Evolutionary conservation across 805 yeast species (phyloP).

Genomic region (Nakazawaea holstii): DNA sequence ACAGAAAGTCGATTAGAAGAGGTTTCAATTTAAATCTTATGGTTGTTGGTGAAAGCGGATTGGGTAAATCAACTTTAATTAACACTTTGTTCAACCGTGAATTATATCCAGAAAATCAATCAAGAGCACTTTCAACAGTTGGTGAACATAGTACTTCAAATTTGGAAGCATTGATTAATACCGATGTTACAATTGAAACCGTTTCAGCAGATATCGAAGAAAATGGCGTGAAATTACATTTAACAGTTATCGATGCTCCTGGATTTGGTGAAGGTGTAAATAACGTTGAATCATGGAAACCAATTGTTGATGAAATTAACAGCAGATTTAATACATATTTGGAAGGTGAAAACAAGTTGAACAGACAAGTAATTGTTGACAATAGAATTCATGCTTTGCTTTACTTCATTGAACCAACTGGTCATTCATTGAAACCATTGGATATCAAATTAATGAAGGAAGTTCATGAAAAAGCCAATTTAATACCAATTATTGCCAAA

Average conservation of each 20-base stretch:
- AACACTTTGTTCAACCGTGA: conserved; percentile 81
- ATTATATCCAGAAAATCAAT: conserved; percentile 33
- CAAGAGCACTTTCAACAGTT: background rate
- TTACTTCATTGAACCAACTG: conserved; percentile 96
- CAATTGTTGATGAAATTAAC: conserved; percentile 86
- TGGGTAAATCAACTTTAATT: conserved; percentile 89
- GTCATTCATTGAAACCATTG: conserved; percentile 83
- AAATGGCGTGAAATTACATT: conserved; percentile 81
- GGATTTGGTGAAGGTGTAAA: conserved; percentile 92
- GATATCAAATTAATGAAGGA: conserved; percentile 86
- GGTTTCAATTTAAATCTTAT: conserved; percentile 87
- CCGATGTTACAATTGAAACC: conserved; percentile 53
- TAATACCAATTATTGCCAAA: conserved; percentile 93
- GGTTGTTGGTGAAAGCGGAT: conserved; percentile 88
- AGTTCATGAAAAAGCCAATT: conserved; percentile 85
- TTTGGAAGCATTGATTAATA: conserved; percentile 8
- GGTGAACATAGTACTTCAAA: background rate
- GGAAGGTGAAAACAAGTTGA: conserved; percentile 82
- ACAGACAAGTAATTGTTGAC: conserved; percentile 68
- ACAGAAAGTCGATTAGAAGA: conserved; percentile 81
- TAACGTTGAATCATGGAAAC: conserved; percentile 78
- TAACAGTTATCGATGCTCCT: conserved; percentile 84
- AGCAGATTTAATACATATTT: conserved; percentile 80
- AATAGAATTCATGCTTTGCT: conserved; percentile 88
- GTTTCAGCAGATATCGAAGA: conserved; percentile 77